Base-by-base conservation (phyloP, 352 stramenopile genomes). In the Phytopythium sindhum region DNA sequence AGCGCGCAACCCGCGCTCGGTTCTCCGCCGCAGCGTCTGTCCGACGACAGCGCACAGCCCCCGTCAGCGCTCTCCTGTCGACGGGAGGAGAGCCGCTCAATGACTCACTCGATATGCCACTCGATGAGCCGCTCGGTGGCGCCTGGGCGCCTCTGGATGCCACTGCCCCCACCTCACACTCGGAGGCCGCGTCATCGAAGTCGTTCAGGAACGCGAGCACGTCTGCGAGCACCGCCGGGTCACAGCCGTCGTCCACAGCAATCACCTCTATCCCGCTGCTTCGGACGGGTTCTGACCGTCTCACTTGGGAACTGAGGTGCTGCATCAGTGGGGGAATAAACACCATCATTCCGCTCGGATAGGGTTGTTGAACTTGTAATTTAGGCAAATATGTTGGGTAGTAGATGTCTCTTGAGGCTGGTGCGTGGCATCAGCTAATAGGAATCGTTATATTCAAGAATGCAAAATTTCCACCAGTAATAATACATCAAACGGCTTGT, bases 121-220 rank as follows among this genome's bases (percentile, higher is more conserved):
- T n/a, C n/a, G n/a, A n/a, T n/a, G 45, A 4, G 21, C 45, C 7
- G 50, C 26, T 39, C 28, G 50, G 28, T 4, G 50, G 14, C 50
- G 50, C 11, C 28, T 28, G 21, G 6, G 26, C 31, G 26, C 4
- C 28, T 8, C 14, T 7, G 33, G 26, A 8, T 17, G 51, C 51
- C 33, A 1, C 23, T 9, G 52, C 29, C 2, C 4, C 2, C 10
- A 11, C 19, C 28, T 41, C 29, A 6, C 19, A 3, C 8, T 58
- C 52, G 23, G 21, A 5, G 52, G 23, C 8, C 21, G n/a, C 26
- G 6, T 23, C 48, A 28, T 48, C 53, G 23, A 59, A 59, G 21
- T 17, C 9, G 33, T 59, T 35, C 53, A 59, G 53, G 53, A 59
- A 59, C n/a, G 53, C 53, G 21, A 59, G 35, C 35, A 59, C 53